Evolutionary conservation across 2,329 filamentous ascomycete species (phyloP), one percentile per base, ranked within the genome.

Genomic region (Cytospora piceae): DNA sequence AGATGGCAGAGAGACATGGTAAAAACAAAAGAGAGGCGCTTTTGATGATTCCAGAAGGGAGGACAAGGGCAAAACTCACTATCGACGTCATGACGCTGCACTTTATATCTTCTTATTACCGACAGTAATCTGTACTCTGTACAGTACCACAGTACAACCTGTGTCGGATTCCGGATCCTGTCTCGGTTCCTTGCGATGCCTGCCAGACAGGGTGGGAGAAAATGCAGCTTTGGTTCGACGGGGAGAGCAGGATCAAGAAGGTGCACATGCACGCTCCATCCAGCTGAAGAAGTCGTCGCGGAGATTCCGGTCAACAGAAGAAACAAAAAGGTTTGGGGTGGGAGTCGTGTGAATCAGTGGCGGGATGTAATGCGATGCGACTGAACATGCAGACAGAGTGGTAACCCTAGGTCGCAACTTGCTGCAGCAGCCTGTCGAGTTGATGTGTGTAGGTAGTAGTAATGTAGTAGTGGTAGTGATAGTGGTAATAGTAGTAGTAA

Each of bases 31-130:
- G 34, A 5, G 14, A 12, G 53, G 24, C 29, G 39, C 27, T 49
- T 20, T 58, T 17, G 20, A 27, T 34, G 8, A 34, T 34, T 37
- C n/a, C 59, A 58, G 49, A 39, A 55, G 34, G 56, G 51, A 49
- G 56, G 57, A 56, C 49, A 59, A 29, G 37, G 46, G 11, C 46
- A 62, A 63, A 63, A 74, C 74, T 74, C 65, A 75, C 74, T 68
- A 75, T 75, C 66, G 73, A 75, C 71, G 74, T 74, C 74, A 75
- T 75, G 72, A 70, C 68, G 62, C 42, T 59, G 65, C 58, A 66
- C 64, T 70, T 68, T 68, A 46, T 60, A 37, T 51, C 24, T 49
- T 34, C 17, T 15, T 14, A 24, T 46, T 8, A 37, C 34, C 34
- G 34, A 37, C 42, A 22, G n/a, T 8, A 11, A 46, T 46, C 42